phyloP scores from a whole-genome alignment of 805 yeast species.

The Zygosaccharomyces lentus region DNA sequence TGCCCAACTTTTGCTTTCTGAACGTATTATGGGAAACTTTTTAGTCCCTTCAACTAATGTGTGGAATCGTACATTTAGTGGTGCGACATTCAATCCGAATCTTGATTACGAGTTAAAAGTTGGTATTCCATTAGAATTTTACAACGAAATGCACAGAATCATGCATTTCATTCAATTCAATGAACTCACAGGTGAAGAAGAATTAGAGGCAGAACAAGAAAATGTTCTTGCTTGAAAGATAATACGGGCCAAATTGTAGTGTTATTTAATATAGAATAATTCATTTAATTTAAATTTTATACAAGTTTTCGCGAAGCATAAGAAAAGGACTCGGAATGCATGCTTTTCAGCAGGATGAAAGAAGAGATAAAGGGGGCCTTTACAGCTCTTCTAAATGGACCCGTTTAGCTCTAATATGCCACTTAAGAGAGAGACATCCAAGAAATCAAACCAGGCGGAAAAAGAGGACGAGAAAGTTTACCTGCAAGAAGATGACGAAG shows the following conservation, averaged over 20 bases:
- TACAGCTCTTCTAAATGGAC: neutral
- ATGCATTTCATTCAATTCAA: conserved; percentile 75
- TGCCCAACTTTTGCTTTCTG: conserved; percentile 71
- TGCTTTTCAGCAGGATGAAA: neutral
- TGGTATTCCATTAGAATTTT: conserved; percentile 77
- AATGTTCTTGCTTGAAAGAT: conserved; percentile 49
- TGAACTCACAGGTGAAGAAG: conserved; percentile 53
- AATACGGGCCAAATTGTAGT: neutral
- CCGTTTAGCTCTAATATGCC: neutral
- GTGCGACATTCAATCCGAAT: conserved; percentile 73
- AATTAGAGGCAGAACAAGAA: conserved; percentile 62
- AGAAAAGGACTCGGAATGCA: neutral
- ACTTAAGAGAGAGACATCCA: neutral
- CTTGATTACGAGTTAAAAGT: conserved; percentile 58
- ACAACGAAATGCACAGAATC: conserved; percentile 84
- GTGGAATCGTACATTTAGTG: conserved; percentile 91
- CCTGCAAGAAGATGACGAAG: neutral
- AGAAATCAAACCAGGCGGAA: neutral
- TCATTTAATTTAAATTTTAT: neutral
- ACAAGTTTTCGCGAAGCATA: neutral
- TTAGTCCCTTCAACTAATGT: conserved; percentile 76
- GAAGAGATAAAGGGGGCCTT: neutral
- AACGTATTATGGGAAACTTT: conserved; percentile 72
- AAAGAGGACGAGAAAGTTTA: neutral
- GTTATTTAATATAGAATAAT: neutral